Percentiles rank a stretch among this genome's conserved stretches.
Evolutionary conservation across 140 eudicot species (phyloP).

Genomic region (Erigeron philadelphicus): DNA sequence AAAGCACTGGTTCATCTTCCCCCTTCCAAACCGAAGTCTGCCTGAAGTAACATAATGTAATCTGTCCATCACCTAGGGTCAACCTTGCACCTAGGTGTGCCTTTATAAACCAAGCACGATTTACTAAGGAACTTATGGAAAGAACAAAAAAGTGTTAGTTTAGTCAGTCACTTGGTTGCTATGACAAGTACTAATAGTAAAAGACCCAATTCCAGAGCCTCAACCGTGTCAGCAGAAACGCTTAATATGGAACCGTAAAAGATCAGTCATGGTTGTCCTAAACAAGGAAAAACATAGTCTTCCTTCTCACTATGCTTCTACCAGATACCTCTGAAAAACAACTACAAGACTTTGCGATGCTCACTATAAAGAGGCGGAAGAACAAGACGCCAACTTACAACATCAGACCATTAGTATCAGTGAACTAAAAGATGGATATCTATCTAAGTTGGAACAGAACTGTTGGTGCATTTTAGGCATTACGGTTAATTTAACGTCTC

Average conservation of each 20-base stretch:
- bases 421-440: too few species aligned
- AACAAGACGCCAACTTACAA: background rate
- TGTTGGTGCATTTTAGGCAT: too few species aligned
- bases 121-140: too few species aligned
- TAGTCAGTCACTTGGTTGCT: background rate
- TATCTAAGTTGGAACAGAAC: too few species aligned
- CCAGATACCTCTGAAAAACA: slow-evolving; percentile 1
- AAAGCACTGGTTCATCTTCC: too few species aligned
- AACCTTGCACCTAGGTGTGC: too few species aligned
- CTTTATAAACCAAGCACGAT: too few species aligned
- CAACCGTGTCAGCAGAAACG: background rate
- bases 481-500: too few species aligned
- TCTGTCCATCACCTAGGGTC: too few species aligned
- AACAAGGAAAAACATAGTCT: background rate
- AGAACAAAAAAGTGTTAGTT: background rate
- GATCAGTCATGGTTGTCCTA: slow-evolving; percentile 5
- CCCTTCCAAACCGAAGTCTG: too few species aligned
- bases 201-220: background rate
- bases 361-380: background rate
- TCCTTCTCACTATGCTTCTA: background rate
- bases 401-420: background rate
- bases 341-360: background rate
- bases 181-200: slow-evolving; percentile 10
- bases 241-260: background rate
- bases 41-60: too few species aligned